These are phyloP conservation scores for Domatiomyces globalis DNA, from an alignment of 2,329 filamentous ascomycete species.

Conservation along the genomic window DNA sequence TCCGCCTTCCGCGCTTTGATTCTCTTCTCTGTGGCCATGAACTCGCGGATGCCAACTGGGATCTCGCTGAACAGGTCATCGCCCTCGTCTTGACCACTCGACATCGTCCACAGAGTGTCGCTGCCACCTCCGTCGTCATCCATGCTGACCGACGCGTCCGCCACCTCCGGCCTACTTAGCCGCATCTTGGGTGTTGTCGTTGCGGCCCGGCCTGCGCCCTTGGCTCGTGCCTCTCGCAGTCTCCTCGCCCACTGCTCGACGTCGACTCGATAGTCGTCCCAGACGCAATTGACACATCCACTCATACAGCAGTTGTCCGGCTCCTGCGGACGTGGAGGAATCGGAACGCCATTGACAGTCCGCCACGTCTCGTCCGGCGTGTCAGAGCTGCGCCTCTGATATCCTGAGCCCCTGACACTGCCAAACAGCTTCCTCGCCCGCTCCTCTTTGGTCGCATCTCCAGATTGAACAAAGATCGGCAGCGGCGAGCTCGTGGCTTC, in stretches of 20 bases:
- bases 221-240: constrained; percentile 46
- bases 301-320: constrained; percentile 99
- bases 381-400: constrained; percentile 40
- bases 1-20: constrained; percentile 57
- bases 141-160: constrained; percentile 46
- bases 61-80: constrained; percentile 59
- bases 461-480: constrained; percentile 13
- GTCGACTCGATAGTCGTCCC: constrained; percentile 83
- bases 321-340: constrained; percentile 73
- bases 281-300: constrained; percentile 94
- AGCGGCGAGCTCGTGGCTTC: constrained; percentile 4
- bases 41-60: constrained; percentile 85
- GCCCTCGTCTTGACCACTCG: constrained; percentile 29
- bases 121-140: constrained; percentile 70
- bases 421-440: constrained; percentile 65
- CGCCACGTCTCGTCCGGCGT: constrained; percentile 40
- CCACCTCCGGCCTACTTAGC: constrained; percentile 26
- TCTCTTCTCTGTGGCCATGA: constrained; percentile 93
- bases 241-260: constrained; percentile 72
- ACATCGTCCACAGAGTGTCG: constrained; percentile 48
- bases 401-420: constrained; percentile 59
- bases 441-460: constrained; percentile 22
- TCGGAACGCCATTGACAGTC: constrained; percentile 58
- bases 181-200: constrained; percentile 18
- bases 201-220: constrained; percentile 6